A percentile compares a stretch with the other conserved stretches of the same genome.
Evolutionary conservation across 306 rosid species (phyloP).

Genomic region (Sicyos edulis): DNA sequence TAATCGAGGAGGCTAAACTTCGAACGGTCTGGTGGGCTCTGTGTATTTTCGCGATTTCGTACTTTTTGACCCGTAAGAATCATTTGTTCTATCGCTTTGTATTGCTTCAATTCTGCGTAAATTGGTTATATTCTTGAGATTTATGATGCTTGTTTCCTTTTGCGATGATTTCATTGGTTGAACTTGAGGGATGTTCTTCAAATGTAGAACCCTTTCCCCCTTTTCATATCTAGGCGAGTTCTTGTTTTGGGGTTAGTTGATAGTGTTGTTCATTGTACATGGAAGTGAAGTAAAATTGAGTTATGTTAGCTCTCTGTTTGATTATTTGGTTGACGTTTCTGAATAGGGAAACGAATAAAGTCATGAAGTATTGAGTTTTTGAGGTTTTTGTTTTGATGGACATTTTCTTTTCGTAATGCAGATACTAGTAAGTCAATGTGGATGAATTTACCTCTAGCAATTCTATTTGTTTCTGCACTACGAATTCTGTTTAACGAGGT

Average conservation of each 20-base stretch:
- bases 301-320: neutral
- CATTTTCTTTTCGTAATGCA: conserved; percentile 22
- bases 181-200: neutral
- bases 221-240: conserved; percentile 4
- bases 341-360: neutral
- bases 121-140: neutral
- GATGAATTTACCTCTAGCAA: conserved; percentile 81
- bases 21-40: conserved; percentile 91
- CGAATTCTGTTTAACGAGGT: conserved; percentile 58
- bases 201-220: neutral
- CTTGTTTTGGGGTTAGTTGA: conserved; percentile 2
- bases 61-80: conserved; percentile 69
- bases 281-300: neutral
- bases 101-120: neutral
- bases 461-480: conserved; percentile 60
- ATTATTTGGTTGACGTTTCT: neutral
- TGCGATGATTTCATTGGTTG: neutral
- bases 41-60: conserved; percentile 65
- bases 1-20: conserved; percentile 70
- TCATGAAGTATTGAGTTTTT: neutral
- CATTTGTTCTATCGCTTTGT: neutral
- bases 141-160: neutral
- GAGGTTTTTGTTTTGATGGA: neutral
- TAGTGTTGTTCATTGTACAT: neutral
- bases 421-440: conserved; percentile 96